phyloP scores from a whole-genome alignment of 768 basidiomycete genomes.

The Podaxis carcinomalis region DNA sequence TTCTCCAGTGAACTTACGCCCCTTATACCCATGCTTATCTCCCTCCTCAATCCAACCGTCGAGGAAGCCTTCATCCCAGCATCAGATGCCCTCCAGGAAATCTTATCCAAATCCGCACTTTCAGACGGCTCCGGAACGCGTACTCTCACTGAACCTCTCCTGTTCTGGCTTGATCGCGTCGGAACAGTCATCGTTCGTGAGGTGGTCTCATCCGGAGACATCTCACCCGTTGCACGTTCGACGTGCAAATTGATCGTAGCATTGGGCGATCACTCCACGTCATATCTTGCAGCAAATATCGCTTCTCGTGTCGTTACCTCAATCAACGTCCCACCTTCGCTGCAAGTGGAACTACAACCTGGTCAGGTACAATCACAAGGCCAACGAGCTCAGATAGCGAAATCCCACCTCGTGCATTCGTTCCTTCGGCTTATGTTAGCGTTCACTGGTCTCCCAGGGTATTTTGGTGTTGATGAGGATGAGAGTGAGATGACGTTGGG shows the following conservation, averaged over 20 bases:
- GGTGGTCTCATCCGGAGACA: slow-evolving; percentile 32
- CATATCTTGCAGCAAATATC: slow-evolving; percentile 70
- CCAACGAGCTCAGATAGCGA: slow-evolving; percentile 27
- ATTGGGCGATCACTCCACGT: slow-evolving; percentile 81
- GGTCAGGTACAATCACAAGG: slow-evolving; percentile 27
- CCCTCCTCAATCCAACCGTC: slow-evolving; percentile 50
- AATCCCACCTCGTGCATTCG: slow-evolving; percentile 55
- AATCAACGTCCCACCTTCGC: not conserved
- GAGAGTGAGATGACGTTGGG: slow-evolving; percentile 83
- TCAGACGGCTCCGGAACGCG: slow-evolving; percentile 65
- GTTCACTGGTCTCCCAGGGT: slow-evolving; percentile 69
- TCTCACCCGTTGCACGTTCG: slow-evolving; percentile 59
- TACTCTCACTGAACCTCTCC: slow-evolving; percentile 78
- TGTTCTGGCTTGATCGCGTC: slow-evolving; percentile 67
- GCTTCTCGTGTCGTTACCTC: slow-evolving; percentile 28
- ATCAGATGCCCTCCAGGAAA: slow-evolving; percentile 71
- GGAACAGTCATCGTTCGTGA: slow-evolving; percentile 44
- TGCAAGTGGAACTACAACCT: slow-evolving; percentile 13
- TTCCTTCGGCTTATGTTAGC: slow-evolving; percentile 70
- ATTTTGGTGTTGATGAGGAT: slow-evolving; percentile 80
- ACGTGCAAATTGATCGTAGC: slow-evolving; percentile 79
- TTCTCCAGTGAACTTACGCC: slow-evolving; percentile 59
- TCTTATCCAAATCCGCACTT: slow-evolving; percentile 71
- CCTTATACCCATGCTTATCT: slow-evolving; percentile 62
- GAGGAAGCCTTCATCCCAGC: slow-evolving; percentile 56